Evolutionary conservation across 2,329 filamentous ascomycete genomes (phyloP).

Genomic region (Claviceps lovelessii): DNA sequence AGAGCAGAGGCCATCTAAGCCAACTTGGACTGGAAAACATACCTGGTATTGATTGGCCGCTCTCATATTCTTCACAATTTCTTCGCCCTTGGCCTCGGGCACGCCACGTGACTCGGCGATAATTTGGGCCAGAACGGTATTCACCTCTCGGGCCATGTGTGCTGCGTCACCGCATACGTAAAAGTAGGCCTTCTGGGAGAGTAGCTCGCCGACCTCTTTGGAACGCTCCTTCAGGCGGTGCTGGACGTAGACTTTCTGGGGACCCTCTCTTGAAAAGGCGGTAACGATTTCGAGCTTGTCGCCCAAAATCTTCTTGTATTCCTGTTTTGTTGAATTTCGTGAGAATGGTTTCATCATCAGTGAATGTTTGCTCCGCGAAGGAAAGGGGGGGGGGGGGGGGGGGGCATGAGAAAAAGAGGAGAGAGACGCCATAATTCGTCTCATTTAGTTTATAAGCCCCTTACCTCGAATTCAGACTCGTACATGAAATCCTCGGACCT

Average conservation of each 20-base stretch:
- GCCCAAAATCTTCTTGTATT: slow-evolving; percentile 69
- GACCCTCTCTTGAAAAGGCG: slow-evolving; percentile 80
- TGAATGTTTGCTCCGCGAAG: too few relatives aligned
- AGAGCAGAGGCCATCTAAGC: too few relatives aligned
- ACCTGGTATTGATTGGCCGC: slow-evolving; percentile 92
- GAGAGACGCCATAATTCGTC: not conserved
- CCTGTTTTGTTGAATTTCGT: slow-evolving; percentile 31
- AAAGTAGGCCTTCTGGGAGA: slow-evolving; percentile 80
- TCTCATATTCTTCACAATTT: slow-evolving; percentile 94
- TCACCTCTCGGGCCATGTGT: slow-evolving; percentile 93
- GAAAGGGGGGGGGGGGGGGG: too few relatives aligned
- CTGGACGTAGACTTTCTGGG: slow-evolving; percentile 93
- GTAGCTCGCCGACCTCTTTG: slow-evolving; percentile 72
- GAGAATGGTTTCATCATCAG: not conserved
- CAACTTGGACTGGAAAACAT: slow-evolving; percentile 16
- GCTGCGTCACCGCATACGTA: slow-evolving; percentile 97
- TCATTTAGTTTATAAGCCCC: slow-evolving; percentile 27
- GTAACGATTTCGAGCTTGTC: slow-evolving; percentile 84
- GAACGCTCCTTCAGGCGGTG: slow-evolving; percentile 75
- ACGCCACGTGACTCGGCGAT: slow-evolving; percentile 72
- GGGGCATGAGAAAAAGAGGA: not conserved
- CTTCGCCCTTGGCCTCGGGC: slow-evolving; percentile 76
- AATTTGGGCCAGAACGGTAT: slow-evolving; percentile 72
- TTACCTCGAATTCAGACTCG: slow-evolving; percentile 79
- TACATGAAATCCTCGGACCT: slow-evolving; percentile 86